These are phyloP conservation scores for Nicotiana paniculata DNA, from an alignment of 257 asterid genomes.

Conservation along the genomic window DNA sequence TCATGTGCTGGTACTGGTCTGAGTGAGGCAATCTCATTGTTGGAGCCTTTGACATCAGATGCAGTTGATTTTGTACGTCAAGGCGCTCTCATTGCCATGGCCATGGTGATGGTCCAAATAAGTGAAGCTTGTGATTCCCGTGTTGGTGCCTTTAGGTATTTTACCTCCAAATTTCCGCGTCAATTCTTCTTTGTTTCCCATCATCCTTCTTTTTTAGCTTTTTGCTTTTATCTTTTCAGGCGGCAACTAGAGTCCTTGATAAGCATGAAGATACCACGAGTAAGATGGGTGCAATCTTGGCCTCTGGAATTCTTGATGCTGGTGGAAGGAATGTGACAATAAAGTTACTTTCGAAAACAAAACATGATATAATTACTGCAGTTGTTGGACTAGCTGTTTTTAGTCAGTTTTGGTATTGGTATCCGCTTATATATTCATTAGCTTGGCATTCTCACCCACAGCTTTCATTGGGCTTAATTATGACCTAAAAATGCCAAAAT, in stretches of 20 bases:
- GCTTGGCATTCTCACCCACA: constrained; percentile 94
- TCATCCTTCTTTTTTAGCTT: background rate
- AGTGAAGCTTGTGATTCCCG: constrained; percentile 96
- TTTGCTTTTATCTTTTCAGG: constrained; percentile 30
- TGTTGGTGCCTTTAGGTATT: constrained; percentile 90
- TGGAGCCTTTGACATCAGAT: constrained; percentile 93
- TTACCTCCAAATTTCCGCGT: background rate
- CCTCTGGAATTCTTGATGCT: constrained; percentile 94
- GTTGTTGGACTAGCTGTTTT: constrained; percentile 95
- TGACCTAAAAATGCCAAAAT: constrained; percentile 84
- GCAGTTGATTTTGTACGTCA: constrained; percentile 97
- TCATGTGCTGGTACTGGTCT: constrained; percentile 98
- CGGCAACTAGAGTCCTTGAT: constrained; percentile 86
- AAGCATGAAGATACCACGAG: constrained; percentile 98
- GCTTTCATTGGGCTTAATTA: constrained; percentile 85
- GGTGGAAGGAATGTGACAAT: constrained; percentile 94
- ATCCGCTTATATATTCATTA: constrained; percentile 83
- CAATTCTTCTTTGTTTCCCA: background rate
- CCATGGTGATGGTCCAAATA: constrained; percentile 94
- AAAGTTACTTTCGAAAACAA: constrained; percentile 75
- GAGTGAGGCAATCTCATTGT: constrained; percentile 89
- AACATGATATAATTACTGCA: constrained; percentile 82
- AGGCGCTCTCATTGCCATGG: constrained; percentile 98
- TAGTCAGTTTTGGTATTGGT: constrained; percentile 99
- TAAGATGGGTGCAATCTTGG: constrained; percentile 98